phyloP scores from a whole-genome alignment of 83 land plant species.

The Thuja plicata region DNA sequence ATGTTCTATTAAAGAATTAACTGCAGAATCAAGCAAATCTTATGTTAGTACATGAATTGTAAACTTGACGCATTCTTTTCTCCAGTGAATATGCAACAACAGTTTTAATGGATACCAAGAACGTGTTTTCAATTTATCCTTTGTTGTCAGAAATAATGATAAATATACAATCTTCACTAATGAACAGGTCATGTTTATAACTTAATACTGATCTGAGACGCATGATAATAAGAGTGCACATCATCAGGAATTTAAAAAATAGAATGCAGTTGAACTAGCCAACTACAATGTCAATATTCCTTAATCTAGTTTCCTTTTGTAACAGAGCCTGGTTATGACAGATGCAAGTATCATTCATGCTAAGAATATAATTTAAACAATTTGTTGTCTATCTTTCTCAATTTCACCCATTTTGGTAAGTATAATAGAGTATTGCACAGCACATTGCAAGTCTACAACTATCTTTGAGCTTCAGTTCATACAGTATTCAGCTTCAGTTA shows the following conservation, averaged over 20 bases:
- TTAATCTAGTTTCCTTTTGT: not conserved
- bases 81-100: not conserved
- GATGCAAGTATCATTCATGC: not conserved
- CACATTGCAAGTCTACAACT: not conserved
- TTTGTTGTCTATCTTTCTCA: not conserved
- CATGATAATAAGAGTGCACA: not conserved
- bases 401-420: not conserved
- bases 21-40: not conserved
- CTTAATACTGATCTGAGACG: not conserved
- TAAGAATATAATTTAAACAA: not conserved
- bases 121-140: not conserved
- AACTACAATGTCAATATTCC: not conserved
- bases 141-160: not conserved
- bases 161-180: not conserved
- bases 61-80: not conserved
- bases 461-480: not conserved
- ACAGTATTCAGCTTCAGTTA: not conserved
- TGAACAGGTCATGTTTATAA: not conserved
- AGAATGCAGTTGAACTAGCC: not conserved
- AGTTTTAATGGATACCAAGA: not conserved
- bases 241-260: not conserved
- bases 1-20: not conserved
- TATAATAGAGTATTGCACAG: not conserved
- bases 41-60: not conserved
- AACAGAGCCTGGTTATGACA: not conserved